phyloP scores from a whole-genome alignment of 805 yeast species.

The Kurtzmaniella fragi region DNA sequence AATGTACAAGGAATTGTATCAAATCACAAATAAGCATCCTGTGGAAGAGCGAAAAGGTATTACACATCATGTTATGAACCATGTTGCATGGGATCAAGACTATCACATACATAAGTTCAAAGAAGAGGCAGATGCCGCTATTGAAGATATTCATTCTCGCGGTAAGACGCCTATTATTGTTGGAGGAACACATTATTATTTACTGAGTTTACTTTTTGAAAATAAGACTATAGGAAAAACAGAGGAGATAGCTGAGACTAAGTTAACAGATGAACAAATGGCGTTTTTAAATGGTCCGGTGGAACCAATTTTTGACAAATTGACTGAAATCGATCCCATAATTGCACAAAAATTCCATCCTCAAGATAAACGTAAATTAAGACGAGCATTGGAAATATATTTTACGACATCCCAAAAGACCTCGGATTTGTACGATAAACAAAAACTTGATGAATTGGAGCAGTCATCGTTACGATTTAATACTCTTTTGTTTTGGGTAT shows the following conservation, averaged over 20 bases:
- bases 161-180: slow-evolving; percentile 83
- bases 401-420: slow-evolving; percentile 63
- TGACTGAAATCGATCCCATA: slow-evolving; percentile 59
- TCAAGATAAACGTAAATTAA: slow-evolving; percentile 72
- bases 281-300: slow-evolving; percentile 53
- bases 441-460: slow-evolving; percentile 38
- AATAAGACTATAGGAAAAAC: slow-evolving; percentile 55
- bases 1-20: slow-evolving; percentile 67
- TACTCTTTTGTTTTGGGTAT: slow-evolving; percentile 78
- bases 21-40: slow-evolving; percentile 92
- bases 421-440: slow-evolving; percentile 65
- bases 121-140: slow-evolving; percentile 58
- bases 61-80: slow-evolving; percentile 84
- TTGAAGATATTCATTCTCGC: slow-evolving; percentile 57
- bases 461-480: slow-evolving; percentile 51
- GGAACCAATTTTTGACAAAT: slow-evolving; percentile 41
- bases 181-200: slow-evolving; percentile 95
- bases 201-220: slow-evolving; percentile 69
- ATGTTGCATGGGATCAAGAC: slow-evolving; percentile 73
- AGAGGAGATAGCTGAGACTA: slow-evolving; percentile 21
- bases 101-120: slow-evolving; percentile 78
- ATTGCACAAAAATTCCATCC: slow-evolving; percentile 87
- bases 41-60: slow-evolving; percentile 66
- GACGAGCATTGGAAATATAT: slow-evolving; percentile 77
- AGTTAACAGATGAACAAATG: slow-evolving; percentile 22